A percentile compares a stretch with the other conserved stretches of the same genome.
Conservation (phyloP, 2,329 filamentous ascomycete species). For the Clarireedia hainanense region DNA sequence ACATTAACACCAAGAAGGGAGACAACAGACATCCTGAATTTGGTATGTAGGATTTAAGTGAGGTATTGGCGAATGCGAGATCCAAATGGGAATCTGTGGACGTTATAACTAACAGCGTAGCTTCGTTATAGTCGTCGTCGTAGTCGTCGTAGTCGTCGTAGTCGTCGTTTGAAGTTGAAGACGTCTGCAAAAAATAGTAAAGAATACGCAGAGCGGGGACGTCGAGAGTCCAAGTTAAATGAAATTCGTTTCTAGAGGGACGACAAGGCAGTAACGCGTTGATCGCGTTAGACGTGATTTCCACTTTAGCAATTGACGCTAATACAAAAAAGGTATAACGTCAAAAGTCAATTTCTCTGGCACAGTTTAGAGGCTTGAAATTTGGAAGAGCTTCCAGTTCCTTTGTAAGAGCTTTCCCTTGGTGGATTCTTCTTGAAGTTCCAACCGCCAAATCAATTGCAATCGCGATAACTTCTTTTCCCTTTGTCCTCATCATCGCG, state of each 20-base stretch:
- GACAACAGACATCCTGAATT: constrained; percentile 77
- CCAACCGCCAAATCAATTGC: neutral
- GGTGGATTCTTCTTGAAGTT: neutral
- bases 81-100: neutral
- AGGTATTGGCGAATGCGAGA: neutral
- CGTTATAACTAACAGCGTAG: constrained; percentile 1
- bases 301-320: neutral
- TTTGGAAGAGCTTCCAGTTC: neutral
- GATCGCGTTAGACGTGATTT: constrained; percentile 5
- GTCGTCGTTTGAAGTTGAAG: neutral
- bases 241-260: constrained; percentile 1
- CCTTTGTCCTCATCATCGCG: neutral
- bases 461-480: neutral
- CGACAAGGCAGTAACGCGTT: neutral
- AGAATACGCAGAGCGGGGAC: neutral
- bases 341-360: neutral
- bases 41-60: neutral
- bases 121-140: neutral
- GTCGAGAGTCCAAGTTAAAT: neutral
- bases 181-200: neutral
- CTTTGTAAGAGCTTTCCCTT: neutral
- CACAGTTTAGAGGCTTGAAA: neutral
- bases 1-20: constrained; percentile 93
- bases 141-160: neutral
- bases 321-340: neutral